Evolutionary conservation across 2,329 filamentous ascomycete genomes (phyloP), one percentile per base, ranked within the genome.

Genomic region (Hypoxylon sp.): DNA sequence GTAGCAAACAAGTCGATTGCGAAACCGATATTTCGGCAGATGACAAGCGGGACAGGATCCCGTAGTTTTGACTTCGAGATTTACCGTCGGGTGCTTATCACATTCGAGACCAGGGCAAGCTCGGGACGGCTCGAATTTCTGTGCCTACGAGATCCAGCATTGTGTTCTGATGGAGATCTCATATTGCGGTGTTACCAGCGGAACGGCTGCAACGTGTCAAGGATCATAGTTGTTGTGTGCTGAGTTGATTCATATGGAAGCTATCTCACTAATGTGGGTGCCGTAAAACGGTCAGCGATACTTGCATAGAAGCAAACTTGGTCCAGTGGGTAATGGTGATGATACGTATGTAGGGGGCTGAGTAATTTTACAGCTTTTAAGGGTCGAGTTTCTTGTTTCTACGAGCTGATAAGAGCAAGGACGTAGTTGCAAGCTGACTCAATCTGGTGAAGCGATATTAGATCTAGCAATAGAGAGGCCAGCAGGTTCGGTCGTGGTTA

Each of bases 91-190:
- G 39, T 31, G 37, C 52, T 64, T 64, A 70, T 67, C 60, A 33
- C 24, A 48, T 59, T 52, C 44, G 37, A 61, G 53, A 51, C 51
- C 59, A 19, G 46, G 5, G 17, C 53, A 37, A 63, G 48, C 62
- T 68, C 65, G 65, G 68, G 37, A 71, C 68, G 65, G 65, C 68
- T 71, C 68, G 65, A 63, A 54, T 39, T 71, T 48, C 37, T 48
- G 53, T 46, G 54, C 46, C 64, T 57, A 53, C 42, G 59, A 17
- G 60, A 50, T 57, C 65, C 65, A 66, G 59, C 17, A 58, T 68
- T 46, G 13, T 61, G 48, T 68, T 59, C 57, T 47, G 57, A 59
- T 59, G 46, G 60, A 59, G 60, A 67, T 62, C 35, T 61, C 19
- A 22, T 60, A 48, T 46, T 14, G 33, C 26, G n/a, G 53, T 70